Percentiles rank a stretch among this genome's conserved stretches.
phyloP scores from a whole-genome alignment of 345 rosid species.

The Firmiana major region DNA sequence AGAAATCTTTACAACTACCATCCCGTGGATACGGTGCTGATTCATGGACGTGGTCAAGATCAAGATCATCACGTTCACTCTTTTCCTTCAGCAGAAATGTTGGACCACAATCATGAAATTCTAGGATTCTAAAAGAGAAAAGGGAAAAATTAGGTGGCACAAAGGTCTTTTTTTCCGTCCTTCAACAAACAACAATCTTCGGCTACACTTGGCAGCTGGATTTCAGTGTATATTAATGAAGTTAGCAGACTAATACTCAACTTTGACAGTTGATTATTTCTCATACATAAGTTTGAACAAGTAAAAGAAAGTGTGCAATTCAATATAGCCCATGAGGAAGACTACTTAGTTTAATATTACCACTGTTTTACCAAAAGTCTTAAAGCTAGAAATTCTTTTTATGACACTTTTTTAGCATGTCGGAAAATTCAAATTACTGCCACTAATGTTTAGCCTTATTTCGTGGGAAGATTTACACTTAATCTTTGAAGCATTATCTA shows the following conservation, averaged over 20 bases:
- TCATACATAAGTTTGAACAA: not conserved
- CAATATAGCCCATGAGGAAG: not conserved
- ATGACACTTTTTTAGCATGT: not conserved
- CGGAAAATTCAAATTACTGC: not conserved
- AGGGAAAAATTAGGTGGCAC: not conserved
- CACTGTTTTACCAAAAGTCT: not conserved
- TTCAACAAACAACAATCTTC: too few relatives aligned
- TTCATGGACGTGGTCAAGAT: not conserved
- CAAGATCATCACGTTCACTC: not conserved
- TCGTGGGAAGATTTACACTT: too few relatives aligned
- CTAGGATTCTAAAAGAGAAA: not conserved
- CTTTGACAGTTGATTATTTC: not conserved
- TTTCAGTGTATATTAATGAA: not conserved
- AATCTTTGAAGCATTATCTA: too few relatives aligned
- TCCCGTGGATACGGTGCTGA: not conserved
- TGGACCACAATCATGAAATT: conserved; percentile 3
- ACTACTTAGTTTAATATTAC: not conserved
- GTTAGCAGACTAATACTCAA: not conserved
- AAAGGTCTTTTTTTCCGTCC: not conserved
- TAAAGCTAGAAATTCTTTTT: not conserved
- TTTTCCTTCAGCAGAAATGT: conserved; percentile 15
- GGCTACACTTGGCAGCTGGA: not conserved
- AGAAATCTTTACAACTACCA: not conserved
- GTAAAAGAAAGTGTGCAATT: not conserved
- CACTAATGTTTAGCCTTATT: conserved; percentile 1